phyloP scores from a whole-genome alignment of 1,284 basidiomycete species.

The Microbotryum scabiosae region DNA sequence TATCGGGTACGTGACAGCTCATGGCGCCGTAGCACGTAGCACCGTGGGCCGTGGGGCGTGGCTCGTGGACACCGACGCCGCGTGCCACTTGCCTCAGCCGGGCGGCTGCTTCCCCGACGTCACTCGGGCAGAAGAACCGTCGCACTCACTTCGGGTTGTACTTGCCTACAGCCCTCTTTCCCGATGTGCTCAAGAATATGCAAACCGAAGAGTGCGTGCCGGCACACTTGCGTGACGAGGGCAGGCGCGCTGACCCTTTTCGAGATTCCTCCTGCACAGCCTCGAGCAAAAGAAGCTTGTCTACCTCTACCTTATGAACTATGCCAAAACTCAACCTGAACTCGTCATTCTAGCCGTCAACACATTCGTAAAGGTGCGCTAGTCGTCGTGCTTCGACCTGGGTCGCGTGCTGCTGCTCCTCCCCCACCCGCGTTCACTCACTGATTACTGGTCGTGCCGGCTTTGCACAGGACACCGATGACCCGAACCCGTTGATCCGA shows the following conservation, averaged over 20 bases:
- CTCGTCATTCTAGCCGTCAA: constrained; percentile 96
- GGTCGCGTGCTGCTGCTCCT: no score
- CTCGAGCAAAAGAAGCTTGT: constrained; percentile 95
- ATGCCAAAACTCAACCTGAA: constrained; percentile 96
- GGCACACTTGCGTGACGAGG: background rate
- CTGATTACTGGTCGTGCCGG: no score
- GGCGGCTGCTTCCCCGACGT: no score
- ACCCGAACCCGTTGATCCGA: constrained; percentile 90
- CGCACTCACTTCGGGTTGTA: no score
- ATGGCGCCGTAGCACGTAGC: no score
- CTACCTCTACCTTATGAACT: constrained; percentile 97
- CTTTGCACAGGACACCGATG: constrained; percentile 70
- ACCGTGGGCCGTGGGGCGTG: no score
- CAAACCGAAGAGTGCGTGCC: constrained; percentile 25
- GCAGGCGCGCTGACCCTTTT: background rate
- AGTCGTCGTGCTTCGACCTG: background rate
- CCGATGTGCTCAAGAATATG: constrained; percentile 99
- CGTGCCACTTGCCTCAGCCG: no score
- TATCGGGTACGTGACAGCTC: constrained; percentile 14
- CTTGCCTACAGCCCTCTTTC: constrained; percentile 81
- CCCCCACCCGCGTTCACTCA: background rate
- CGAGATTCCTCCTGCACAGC: constrained; percentile 45
- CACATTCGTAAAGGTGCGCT: constrained; percentile 71
- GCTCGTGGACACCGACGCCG: background rate
- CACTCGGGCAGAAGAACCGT: no score